phyloP scores from a whole-genome alignment of 257 asterid genomes.

The Nicotiana undulata region DNA sequence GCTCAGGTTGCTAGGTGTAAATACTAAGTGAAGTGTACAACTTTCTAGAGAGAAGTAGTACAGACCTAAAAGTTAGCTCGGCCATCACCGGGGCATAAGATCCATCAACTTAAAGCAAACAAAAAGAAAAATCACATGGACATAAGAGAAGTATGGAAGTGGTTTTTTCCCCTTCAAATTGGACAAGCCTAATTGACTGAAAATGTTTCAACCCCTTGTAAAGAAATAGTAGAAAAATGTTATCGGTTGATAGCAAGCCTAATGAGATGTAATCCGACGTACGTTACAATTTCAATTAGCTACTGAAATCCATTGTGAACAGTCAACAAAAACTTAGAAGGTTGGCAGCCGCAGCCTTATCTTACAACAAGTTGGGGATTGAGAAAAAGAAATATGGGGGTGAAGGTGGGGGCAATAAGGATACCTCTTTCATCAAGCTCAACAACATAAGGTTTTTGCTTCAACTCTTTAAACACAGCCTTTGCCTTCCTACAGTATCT shows the following conservation, averaged over 20 bases:
- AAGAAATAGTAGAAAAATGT: neutral
- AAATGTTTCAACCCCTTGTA: neutral
- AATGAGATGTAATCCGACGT: neutral
- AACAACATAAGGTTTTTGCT: conserved; percentile 43
- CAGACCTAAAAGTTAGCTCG: neutral
- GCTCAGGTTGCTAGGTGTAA: neutral
- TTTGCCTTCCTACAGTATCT: conserved; percentile 95
- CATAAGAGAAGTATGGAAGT: too few relatives aligned
- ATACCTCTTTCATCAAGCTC: conserved; percentile 74
- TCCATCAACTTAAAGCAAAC: neutral
- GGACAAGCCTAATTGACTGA: neutral
- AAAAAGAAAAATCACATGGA: neutral
- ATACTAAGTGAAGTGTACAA: neutral
- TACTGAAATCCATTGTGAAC: neutral
- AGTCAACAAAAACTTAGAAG: neutral
- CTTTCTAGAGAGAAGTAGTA: neutral
- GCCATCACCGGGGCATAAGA: neutral
- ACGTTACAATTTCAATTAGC: neutral
- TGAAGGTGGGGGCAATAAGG: neutral
- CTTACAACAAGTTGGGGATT: neutral
- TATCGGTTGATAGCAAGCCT: neutral
- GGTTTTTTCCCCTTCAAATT: neutral
- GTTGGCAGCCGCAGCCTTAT: neutral
- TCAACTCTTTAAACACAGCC: conserved; percentile 71
- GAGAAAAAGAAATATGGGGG: neutral